Evolutionary conservation across 139 green algal species (phyloP), one percentile per base, ranked within the genome.

Genomic region (Deuterostichococcus epilithicus): DNA sequence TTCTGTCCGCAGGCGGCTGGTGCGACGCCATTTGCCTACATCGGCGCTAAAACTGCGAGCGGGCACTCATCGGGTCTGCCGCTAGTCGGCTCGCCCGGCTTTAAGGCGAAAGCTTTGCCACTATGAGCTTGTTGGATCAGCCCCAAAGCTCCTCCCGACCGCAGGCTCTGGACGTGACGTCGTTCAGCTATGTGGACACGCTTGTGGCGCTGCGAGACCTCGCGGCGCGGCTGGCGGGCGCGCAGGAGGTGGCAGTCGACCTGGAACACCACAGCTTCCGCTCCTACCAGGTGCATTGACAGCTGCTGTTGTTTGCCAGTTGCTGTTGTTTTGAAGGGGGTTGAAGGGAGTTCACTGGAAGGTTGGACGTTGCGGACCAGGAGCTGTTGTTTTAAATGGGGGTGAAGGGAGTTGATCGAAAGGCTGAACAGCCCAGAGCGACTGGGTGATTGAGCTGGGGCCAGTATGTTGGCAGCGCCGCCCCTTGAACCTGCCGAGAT

Each of bases 211-310:
- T 95, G 45, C 34, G 71, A 8, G 70, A 20, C 0, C 81, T 92
- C 85, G 86, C 82, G 0, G 75, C 44, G 35, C 76, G 80, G 15
- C 84, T 97, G 72, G 36, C 45, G 8, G 73, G 38, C 0, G 78
- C 69, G 1, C 68, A 44, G 15, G 86, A 96, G 75, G 36, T 98
- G 5, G 94, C 94, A 0, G 75, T 98, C 4, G 95, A 98, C 70
- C 76, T 98, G 80, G 95, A 98, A 79, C 80, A 90, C 5, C 94
- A 98, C 86, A 86, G 66, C 47, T 95, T 94, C 86, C 80, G 88
- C 18, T 87, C 82, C 5, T 95, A 91, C 74, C 86, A 89, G 75
- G 80, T 74, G 35, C 22, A 23, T 36, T 30, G 13, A 33, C n/a
- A 59, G 6, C 2, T 72, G 70, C 1, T 30, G 3, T 1, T 68